A percentile compares a stretch with the other conserved stretches of the same genome.
Conservation (phyloP, 768 basidiomycete species). For the Gymnopilus dilepis region DNA sequence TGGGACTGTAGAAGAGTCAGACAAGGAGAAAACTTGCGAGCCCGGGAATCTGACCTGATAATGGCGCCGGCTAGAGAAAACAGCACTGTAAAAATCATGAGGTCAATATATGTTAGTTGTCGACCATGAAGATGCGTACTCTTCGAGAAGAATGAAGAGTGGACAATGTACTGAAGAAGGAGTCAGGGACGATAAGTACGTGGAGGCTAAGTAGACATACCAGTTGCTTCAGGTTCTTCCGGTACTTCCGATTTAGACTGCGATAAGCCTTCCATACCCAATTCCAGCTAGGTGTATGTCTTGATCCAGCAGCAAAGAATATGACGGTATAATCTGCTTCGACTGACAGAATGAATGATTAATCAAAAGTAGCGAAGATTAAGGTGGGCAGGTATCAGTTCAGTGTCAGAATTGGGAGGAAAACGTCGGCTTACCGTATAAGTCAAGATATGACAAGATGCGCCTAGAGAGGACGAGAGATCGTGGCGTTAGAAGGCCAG, state of each 20-base stretch:
- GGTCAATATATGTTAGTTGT: too few species aligned
- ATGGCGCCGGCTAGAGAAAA: slow-evolving; percentile 89
- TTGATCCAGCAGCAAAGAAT: slow-evolving; percentile 83
- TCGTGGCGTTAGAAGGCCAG: slow-evolving; percentile 13
- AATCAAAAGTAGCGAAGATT: background rate
- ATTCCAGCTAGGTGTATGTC: slow-evolving; percentile 79
- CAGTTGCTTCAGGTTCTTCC: slow-evolving; percentile 86
- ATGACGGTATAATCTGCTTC: slow-evolving; percentile 90
- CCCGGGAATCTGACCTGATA: slow-evolving; percentile 63
- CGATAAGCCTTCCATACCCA: slow-evolving; percentile 94
- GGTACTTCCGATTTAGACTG: slow-evolving; percentile 79
- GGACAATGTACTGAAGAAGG: slow-evolving; percentile 73
- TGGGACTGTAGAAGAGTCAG: slow-evolving; percentile 60
- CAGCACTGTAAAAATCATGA: slow-evolving; percentile 59
- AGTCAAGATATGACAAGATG: slow-evolving; percentile 78
- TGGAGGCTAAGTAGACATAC: slow-evolving; percentile 43
- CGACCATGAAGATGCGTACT: too few species aligned
- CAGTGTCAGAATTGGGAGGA: background rate
- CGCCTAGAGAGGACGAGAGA: slow-evolving; percentile 48
- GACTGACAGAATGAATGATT: slow-evolving; percentile 47
- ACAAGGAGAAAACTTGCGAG: background rate
- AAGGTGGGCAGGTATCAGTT: slow-evolving; percentile 3
- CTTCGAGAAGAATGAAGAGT: slow-evolving; percentile 88
- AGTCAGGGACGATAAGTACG: slow-evolving; percentile 2
- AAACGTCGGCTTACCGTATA: slow-evolving; percentile 63